Percentiles rank a stretch among this genome's conserved stretches.
These are phyloP conservation scores for Neophaeococcomyces aloes DNA, from an alignment of 2,329 filamentous ascomycete species.

Conservation along the genomic window DNA sequence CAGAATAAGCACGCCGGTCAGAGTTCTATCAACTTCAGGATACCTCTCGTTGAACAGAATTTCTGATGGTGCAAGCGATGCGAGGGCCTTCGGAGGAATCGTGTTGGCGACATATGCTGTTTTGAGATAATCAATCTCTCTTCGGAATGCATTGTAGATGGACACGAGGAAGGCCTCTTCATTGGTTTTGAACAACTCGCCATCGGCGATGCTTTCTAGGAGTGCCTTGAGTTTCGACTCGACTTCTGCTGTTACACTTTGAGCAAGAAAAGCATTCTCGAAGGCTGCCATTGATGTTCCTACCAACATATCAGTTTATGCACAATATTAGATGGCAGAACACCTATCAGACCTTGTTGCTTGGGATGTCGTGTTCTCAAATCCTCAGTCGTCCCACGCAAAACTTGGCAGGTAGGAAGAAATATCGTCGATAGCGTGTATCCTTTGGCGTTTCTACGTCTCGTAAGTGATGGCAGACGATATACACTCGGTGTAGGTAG, in stretches of 20 bases:
- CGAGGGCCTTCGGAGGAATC: constrained; percentile 3
- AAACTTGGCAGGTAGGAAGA: too few relatives aligned
- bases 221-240: neutral
- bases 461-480: too few relatives aligned
- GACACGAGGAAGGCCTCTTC: constrained; percentile 21
- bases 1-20: constrained; percentile 29
- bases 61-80: constrained; percentile 23
- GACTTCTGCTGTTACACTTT: neutral
- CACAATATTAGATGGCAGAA: too few relatives aligned
- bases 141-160: constrained; percentile 20
- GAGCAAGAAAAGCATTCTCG: too few relatives aligned
- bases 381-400: too few relatives aligned
- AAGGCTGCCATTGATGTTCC: too few relatives aligned
- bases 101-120: constrained; percentile 20
- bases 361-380: too few relatives aligned
- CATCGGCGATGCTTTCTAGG: neutral
- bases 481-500: too few relatives aligned
- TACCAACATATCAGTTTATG: too few relatives aligned
- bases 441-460: too few relatives aligned
- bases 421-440: too few relatives aligned
- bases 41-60: constrained; percentile 25
- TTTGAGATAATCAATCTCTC: constrained; percentile 24
- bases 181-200: constrained; percentile 11
- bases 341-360: too few relatives aligned
- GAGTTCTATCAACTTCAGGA: constrained; percentile 31